Evolutionary conservation across 495 filamentous ascomycete genomes (phyloP).

Genomic region (Penicillium coprophilum): DNA sequence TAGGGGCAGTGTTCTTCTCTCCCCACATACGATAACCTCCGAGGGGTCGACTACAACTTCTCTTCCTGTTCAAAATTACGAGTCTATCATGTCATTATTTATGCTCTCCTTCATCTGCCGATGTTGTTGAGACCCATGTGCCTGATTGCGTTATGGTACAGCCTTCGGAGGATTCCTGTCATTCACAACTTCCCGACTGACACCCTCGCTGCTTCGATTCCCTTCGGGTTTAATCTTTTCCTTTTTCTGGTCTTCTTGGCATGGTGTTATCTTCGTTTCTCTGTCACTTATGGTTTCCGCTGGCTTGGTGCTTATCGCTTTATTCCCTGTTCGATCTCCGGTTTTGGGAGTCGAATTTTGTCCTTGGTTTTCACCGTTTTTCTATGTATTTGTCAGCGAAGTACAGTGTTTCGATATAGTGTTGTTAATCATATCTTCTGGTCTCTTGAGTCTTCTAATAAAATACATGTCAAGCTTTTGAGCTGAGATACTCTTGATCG

Average conservation of each 20-base stretch:
- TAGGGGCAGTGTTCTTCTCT: conserved; percentile 18
- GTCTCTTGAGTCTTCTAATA: background rate
- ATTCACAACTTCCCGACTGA: conserved; percentile 9
- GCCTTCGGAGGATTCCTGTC: conserved; percentile 13
- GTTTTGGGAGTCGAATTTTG: conserved; percentile 16
- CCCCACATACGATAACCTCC: conserved; percentile 10
- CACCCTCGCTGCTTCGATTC: conserved; percentile 12
- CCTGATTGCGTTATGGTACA: conserved; percentile 8
- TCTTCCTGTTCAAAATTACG: conserved; percentile 33
- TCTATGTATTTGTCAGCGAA: conserved; percentile 24
- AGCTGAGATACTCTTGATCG: background rate
- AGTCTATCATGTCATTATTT: conserved; percentile 31
- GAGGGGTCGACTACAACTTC: conserved; percentile 9
- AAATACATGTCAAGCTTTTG: background rate
- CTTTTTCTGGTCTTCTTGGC: conserved; percentile 19
- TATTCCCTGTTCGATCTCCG: conserved; percentile 20
- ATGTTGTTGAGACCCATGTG: conserved; percentile 22
- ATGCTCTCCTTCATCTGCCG: conserved; percentile 26
- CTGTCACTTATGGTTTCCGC: conserved; percentile 22
- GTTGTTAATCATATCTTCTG: conserved; percentile 24
- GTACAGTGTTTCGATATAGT: conserved; percentile 23
- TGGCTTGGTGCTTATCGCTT: conserved; percentile 26
- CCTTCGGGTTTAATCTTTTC: conserved; percentile 21
- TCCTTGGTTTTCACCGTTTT: conserved; percentile 12
- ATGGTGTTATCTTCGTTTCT: conserved; percentile 30